Evolutionary conservation across 148 eudicot genomes (phyloP), one percentile per base, ranked within the genome.

Genomic region (Beta vulgaris): DNA sequence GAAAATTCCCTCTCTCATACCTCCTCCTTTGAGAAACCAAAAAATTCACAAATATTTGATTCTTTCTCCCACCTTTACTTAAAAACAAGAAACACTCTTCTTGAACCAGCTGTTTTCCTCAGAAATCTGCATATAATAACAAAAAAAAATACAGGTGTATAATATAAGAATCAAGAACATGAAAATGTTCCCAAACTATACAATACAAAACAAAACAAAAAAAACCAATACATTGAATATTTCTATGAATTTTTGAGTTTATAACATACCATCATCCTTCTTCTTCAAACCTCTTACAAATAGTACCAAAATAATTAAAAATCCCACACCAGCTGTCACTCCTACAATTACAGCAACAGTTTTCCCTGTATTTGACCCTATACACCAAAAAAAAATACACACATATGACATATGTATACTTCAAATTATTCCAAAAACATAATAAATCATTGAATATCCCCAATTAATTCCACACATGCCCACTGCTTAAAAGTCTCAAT

Each of bases 321-420:
- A 91, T 15, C 91, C 99, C 71, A 96, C 94, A 70, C 86, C 89
- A 55, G 88, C 97, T 75, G 97, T 93, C 43, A 97, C 99, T 87
- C 99, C 99, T 34, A 96, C 76, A 71, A 96, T 96, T 65, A 96
- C 89, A 75, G 99, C 99, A 65, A 92, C 99, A 49, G 97, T 96
- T 78, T 86, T 92, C 70, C 90, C 90, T 43, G 94, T 92, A 73
- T 84, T 84, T 75, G 80, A 86, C 70, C 90, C 87, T 79, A 91
- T 88, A 78, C 53, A 70, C 32, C 70, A 39, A 39, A 66, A 51
- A 51, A n/a, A n/a, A n/a, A n/a, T n/a, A n/a, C n/a, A n/a, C n/a
- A n/a, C n/a, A n/a, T n/a, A n/a, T n/a, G n/a, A n/a, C n/a, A n/a
- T n/a, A n/a, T n/a, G n/a, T n/a, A n/a, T n/a, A n/a, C n/a, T n/a